Evolutionary conservation across 2,329 filamentous ascomycete species (phyloP).

Genomic region (Parafenestella ontariensis): DNA sequence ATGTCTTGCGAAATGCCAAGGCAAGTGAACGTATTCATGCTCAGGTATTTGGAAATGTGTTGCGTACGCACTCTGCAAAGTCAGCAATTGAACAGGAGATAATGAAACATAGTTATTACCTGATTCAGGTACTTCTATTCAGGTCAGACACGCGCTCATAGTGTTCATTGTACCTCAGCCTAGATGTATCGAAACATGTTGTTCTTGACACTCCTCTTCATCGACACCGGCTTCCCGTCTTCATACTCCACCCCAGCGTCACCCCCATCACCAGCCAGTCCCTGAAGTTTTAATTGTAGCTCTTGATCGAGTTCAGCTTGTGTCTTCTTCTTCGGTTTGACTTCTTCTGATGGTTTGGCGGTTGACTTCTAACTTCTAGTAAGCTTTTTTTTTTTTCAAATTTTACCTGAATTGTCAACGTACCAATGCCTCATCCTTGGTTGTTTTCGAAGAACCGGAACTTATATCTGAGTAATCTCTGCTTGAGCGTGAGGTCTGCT

Average conservation of each 20-base stretch:
- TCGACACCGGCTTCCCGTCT: conserved; percentile 72
- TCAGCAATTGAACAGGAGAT: not conserved
- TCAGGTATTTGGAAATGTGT: not conserved
- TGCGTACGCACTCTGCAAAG: not conserved
- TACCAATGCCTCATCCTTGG: conserved; percentile 2
- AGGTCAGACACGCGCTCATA: not conserved
- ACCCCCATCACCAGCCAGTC: conserved; percentile 73
- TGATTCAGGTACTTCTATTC: not conserved
- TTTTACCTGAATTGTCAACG: not conserved
- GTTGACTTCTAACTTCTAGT: conserved; percentile 12
- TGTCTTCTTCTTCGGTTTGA: conserved; percentile 57
- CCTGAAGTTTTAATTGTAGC: conserved; percentile 69
- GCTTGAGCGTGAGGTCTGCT: not conserved
- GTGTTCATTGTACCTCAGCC: not conserved
- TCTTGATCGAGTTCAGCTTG: conserved; percentile 71
- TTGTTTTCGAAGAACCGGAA: not conserved
- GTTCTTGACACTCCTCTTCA: conserved; percentile 76
- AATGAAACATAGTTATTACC: not conserved
- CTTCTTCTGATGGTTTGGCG: conserved; percentile 17
- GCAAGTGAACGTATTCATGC: not conserved
- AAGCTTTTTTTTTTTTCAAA: not conserved
- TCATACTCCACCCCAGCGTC: conserved; percentile 76
- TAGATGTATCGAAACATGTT: conserved; percentile 79
- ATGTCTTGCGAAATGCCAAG: not conserved
- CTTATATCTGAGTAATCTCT: conserved; percentile 11